Base-by-base conservation (phyloP, 1,284 basidiomycete genomes). In the Pseudozyma flocculosa region DNA sequence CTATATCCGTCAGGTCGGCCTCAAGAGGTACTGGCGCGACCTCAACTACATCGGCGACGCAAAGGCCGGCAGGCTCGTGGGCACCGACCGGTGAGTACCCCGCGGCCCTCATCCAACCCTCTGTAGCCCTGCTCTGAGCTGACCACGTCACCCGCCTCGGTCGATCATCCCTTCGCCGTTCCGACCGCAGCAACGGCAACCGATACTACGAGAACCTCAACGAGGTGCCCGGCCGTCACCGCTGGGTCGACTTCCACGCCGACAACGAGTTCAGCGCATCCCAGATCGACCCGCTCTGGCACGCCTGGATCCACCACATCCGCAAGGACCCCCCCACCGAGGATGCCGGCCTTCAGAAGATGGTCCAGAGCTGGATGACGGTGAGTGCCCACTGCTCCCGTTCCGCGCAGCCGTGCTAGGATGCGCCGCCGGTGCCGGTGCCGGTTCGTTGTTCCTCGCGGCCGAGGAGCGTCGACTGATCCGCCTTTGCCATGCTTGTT, bases 1-100 rank as follows among this genome's bases (percentile, higher is more conserved):
- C 44, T 57, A 68, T 50, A 69, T 75, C 50, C 61, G 69, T 36
- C 66, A 70, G 54, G 70, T 65, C 19, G 75, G 75, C 13, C 44
- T 71, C 43, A 54, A 61, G 44, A 67, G 71, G 51, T 76, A 60
- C 62, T 76, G 72, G 72, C 55, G 69, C 15, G 72, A 77, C 48
- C 52, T 77, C 41, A 64, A 75, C 50, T 72, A 72, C 49, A 75
- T 77, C 24, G 75, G 74, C 47, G 75, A 77, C 39, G 72, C 74
- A 52, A 77, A 77, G 60, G 65, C 68, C 19, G 75, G 75, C 51
- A 63, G 54, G 29, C 61, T 76, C 34, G 71, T 77, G 13, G 75
- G 75, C 19, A 58, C 61, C 37, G 75, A 77, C 60, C 53, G 64
- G 70, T 67, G 50, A 44, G 69, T 47, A 3, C n/a, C n/a, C n/a